phyloP scores from a whole-genome alignment of 139 green algal genomes.

The Dunaliella sp. region DNA sequence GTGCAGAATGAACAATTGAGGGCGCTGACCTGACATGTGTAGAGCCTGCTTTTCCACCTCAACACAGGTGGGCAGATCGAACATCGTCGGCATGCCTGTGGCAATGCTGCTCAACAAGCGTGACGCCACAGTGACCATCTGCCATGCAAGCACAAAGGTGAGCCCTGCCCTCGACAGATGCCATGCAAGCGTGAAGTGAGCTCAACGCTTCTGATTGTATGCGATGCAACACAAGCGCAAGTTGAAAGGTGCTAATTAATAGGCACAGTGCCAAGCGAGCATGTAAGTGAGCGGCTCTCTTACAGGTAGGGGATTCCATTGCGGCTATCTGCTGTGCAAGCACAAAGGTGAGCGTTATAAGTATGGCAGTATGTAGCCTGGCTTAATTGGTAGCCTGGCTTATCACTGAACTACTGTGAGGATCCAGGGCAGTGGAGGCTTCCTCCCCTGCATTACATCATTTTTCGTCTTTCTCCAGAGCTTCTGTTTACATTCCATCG shows the following conservation, averaged over 20 bases:
- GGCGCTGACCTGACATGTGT: no score
- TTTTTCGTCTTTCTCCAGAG: no score
- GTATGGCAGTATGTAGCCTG: background rate
- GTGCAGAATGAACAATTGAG: no score
- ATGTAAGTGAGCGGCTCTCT: slow-evolving; percentile 86
- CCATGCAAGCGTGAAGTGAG: no score
- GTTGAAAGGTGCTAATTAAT: background rate
- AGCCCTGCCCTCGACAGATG: no score
- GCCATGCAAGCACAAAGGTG: slow-evolving; percentile 71
- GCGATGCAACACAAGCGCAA: background rate
- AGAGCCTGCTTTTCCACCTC: no score
- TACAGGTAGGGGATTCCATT: slow-evolving; percentile 76
- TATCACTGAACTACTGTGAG: no score
- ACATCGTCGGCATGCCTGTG: slow-evolving; percentile 94
- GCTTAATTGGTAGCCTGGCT: background rate
- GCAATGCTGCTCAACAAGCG: slow-evolving; percentile 84
- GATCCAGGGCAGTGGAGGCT: no score
- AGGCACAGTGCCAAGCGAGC: slow-evolving; percentile 43
- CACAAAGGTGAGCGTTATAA: slow-evolving; percentile 39
- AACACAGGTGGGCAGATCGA: slow-evolving; percentile 81
- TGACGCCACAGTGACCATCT: slow-evolving; percentile 86
- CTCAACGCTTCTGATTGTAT: no score
- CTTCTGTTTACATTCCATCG: no score
- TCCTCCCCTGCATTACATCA: no score
- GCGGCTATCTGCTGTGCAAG: slow-evolving; percentile 83